phyloP scores from a whole-genome alignment of 805 yeast genomes.

The Nakazawaea ambrosiae region DNA sequence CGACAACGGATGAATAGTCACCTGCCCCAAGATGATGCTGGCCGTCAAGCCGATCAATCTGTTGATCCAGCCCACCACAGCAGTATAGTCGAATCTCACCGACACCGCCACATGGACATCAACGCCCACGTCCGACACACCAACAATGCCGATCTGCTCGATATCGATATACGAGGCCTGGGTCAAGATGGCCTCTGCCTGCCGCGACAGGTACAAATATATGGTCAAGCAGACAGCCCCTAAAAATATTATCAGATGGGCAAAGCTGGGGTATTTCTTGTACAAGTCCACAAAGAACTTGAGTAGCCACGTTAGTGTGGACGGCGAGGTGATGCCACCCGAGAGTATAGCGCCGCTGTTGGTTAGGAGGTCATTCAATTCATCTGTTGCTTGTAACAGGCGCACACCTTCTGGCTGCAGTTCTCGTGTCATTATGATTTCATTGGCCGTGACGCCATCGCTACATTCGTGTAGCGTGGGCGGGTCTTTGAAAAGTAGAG shows the following conservation, averaged over 20 bases:
- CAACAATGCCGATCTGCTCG: constrained; percentile 8
- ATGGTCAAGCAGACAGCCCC: background rate
- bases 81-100: constrained; percentile 14
- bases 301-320: constrained; percentile 3
- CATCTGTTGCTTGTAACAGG: constrained; percentile 1
- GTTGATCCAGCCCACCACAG: constrained; percentile 10
- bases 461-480: constrained; percentile 5
- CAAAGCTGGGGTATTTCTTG: constrained; percentile 2
- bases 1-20: constrained; percentile 3
- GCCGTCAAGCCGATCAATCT: constrained; percentile 1
- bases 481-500: constrained; percentile 2
- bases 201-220: constrained; percentile 1
- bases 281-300: background rate
- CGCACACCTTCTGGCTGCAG: background rate
- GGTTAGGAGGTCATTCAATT: background rate
- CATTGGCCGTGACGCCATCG: constrained; percentile 9
- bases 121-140: constrained; percentile 14
- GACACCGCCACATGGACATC: constrained; percentile 9
- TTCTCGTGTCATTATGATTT: constrained; percentile 5
- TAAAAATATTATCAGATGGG: constrained; percentile 1
- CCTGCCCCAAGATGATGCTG: constrained; percentile 6
- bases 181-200: constrained; percentile 3
- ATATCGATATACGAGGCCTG: constrained; percentile 9
- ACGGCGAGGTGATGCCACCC: constrained; percentile 3
- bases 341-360: constrained; percentile 1